A percentile compares a stretch with the other conserved stretches of the same genome.
These are phyloP conservation scores for Lobulomyces angularis DNA, from an alignment of 192 early-diverging fungal genomes.

Conservation along the genomic window DNA sequence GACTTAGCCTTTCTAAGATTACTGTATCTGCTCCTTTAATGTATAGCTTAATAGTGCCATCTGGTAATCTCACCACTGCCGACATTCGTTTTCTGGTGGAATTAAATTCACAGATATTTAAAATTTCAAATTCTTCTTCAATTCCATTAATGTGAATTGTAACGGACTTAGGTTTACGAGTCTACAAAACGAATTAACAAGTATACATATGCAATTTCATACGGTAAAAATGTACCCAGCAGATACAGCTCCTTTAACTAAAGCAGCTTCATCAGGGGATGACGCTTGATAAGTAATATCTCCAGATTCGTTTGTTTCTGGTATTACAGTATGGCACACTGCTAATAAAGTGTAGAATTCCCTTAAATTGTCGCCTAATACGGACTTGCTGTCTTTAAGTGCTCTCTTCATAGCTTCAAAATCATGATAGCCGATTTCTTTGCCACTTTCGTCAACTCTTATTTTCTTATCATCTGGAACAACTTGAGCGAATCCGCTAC, in stretches of 20 bases:
- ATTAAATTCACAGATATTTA: slow-evolving; percentile 97
- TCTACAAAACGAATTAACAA: slow-evolving; percentile 21
- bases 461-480: slow-evolving; percentile 84
- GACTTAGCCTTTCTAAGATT: slow-evolving; percentile 76
- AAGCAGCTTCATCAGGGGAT: slow-evolving; percentile 92
- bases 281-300: slow-evolving; percentile 86
- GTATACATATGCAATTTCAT: background rate
- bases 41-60: slow-evolving; percentile 75
- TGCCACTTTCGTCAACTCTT: slow-evolving; percentile 45
- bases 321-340: slow-evolving; percentile 97
- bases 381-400: slow-evolving; percentile 25
- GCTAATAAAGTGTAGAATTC: slow-evolving; percentile 81
- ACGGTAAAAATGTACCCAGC: slow-evolving; percentile 42
- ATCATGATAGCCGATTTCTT: background rate
- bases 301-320: slow-evolving; percentile 57
- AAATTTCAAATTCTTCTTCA: slow-evolving; percentile 72
- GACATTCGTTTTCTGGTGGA: slow-evolving; percentile 98
- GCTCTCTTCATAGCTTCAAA: too few species aligned
- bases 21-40: slow-evolving; percentile 98
- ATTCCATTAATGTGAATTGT: slow-evolving; percentile 21
- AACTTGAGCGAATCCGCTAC: slow-evolving; percentile 75
- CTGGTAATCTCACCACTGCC: slow-evolving; percentile 72
- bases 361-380: slow-evolving; percentile 57
- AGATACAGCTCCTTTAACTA: slow-evolving; percentile 57
- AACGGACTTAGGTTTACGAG: slow-evolving; percentile 39